Evolutionary conservation across 2,329 filamentous ascomycete species (phyloP).

Genomic region (Zasmidium citrigriseum): DNA sequence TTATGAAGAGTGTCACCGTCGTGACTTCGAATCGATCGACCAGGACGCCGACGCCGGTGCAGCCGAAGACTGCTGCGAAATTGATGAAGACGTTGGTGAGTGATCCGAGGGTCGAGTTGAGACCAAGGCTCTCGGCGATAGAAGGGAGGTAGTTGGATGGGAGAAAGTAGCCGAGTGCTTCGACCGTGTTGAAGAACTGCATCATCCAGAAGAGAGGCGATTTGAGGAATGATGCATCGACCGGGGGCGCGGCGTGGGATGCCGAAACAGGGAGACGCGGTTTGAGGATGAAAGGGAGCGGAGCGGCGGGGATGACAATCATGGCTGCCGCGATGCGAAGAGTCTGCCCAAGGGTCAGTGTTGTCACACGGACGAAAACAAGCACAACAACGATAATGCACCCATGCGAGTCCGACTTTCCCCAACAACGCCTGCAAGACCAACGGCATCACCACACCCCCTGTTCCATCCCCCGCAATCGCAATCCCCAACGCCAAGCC

Average conservation of each 20-base stretch:
- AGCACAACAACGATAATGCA: too few relatives aligned
- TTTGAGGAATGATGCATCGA: conserved; percentile 40
- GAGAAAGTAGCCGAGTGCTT: conserved; percentile 47
- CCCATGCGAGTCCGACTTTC: conserved; percentile 40
- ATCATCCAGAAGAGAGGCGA: conserved; percentile 43
- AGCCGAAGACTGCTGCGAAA: conserved; percentile 39
- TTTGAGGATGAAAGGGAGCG: conserved; percentile 25
- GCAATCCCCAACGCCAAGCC: conserved; percentile 56
- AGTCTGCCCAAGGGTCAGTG: conserved; percentile 8
- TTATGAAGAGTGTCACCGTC: conserved; percentile 40
- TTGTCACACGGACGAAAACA: not conserved
- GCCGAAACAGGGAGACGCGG: conserved; percentile 27
- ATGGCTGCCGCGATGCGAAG: conserved; percentile 18
- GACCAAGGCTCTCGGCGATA: conserved; percentile 41
- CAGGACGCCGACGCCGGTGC: conserved; percentile 40
- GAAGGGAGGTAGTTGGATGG: conserved; percentile 46
- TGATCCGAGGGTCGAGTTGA: conserved; percentile 36
- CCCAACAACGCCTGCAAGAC: conserved; percentile 46
- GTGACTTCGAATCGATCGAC: conserved; percentile 44
- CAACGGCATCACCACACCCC: conserved; percentile 49
- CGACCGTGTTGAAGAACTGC: conserved; percentile 44
- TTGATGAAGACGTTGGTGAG: conserved; percentile 44
- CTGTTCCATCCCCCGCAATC: conserved; percentile 44
- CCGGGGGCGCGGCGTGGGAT: conserved; percentile 29
- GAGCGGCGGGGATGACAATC: conserved; percentile 13